phyloP scores from a whole-genome alignment of 2,329 filamentous ascomycete genomes.

The Phialophora macrospora region DNA sequence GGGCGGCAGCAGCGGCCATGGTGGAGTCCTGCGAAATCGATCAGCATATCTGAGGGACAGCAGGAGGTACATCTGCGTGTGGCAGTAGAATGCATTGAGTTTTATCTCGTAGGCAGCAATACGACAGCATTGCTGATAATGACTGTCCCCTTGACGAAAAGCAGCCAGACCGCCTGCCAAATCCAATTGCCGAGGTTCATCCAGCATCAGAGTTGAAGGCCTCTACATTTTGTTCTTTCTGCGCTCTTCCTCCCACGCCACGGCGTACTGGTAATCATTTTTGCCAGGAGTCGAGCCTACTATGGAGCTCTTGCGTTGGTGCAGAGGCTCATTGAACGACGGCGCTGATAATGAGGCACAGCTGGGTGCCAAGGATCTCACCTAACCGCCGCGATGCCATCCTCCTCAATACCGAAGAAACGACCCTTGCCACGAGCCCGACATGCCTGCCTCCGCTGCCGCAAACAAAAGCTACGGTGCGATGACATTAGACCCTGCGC shows the following conservation, averaged over 20 bases:
- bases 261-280: too few relatives aligned
- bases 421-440: slow-evolving; percentile 26
- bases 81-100: neutral
- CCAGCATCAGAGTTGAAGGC: neutral
- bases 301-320: neutral
- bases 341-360: neutral
- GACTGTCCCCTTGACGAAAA: too few relatives aligned
- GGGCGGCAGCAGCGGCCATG: neutral
- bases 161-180: neutral
- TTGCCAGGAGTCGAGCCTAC: neutral
- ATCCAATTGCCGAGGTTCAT: neutral
- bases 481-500: slow-evolving; percentile 30
- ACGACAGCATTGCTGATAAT: too few relatives aligned
- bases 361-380: neutral
- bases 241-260: neutral
- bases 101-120: too few relatives aligned
- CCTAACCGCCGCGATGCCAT: slow-evolving; percentile 4
- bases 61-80: neutral
- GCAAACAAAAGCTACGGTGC: slow-evolving; percentile 32
- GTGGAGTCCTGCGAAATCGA: neutral
- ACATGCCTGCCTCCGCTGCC: slow-evolving; percentile 30
- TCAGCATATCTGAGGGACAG: neutral
- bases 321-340: neutral
- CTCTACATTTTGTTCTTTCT: neutral
- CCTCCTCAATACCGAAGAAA: slow-evolving; percentile 19